A percentile compares a stretch with the other conserved stretches of the same genome.
phyloP scores from a whole-genome alignment of 768 basidiomycete genomes.

The Hypholoma fasciculare region DNA sequence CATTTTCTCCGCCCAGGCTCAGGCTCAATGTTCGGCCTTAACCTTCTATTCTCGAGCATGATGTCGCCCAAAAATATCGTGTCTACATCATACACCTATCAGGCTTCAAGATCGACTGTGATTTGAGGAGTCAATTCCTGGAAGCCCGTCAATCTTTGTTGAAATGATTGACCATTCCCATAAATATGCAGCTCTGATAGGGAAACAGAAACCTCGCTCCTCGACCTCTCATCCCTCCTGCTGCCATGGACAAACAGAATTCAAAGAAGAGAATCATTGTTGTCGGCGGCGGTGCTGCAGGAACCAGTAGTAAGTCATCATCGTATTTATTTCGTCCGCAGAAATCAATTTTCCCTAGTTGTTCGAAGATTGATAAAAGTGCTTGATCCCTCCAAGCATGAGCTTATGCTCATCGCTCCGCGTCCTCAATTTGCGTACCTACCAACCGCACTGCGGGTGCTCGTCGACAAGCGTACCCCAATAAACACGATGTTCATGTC shows the following conservation, averaged over 20 bases:
- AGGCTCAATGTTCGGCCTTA: too few relatives aligned
- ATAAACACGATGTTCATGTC: constrained; percentile 26
- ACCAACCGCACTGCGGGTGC: constrained; percentile 48
- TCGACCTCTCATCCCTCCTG: background rate
- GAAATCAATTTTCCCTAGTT: constrained; percentile 23
- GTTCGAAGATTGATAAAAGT: constrained; percentile 40
- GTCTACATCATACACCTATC: background rate
- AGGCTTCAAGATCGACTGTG: too few relatives aligned
- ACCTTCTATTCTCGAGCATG: background rate
- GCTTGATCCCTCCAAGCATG: constrained; percentile 44
- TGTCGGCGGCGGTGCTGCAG: constrained; percentile 54
- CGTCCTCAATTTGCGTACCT: constrained; percentile 48
- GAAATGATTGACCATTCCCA: background rate
- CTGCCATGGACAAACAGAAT: constrained; percentile 1
- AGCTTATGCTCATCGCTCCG: constrained; percentile 50
- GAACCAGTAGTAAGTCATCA: constrained; percentile 24
- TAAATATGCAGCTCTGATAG: background rate
- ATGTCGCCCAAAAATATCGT: background rate
- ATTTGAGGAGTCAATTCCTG: background rate
- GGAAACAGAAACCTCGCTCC: background rate
- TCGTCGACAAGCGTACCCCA: constrained; percentile 38
- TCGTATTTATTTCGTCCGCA: background rate
- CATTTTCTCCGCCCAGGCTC: too few relatives aligned
- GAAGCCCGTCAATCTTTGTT: background rate
- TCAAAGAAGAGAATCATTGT: constrained; percentile 18